Evolutionary conservation across 257 asterid species (phyloP), one percentile per base, ranked within the genome.

Genomic region (Solanum chaucha): DNA sequence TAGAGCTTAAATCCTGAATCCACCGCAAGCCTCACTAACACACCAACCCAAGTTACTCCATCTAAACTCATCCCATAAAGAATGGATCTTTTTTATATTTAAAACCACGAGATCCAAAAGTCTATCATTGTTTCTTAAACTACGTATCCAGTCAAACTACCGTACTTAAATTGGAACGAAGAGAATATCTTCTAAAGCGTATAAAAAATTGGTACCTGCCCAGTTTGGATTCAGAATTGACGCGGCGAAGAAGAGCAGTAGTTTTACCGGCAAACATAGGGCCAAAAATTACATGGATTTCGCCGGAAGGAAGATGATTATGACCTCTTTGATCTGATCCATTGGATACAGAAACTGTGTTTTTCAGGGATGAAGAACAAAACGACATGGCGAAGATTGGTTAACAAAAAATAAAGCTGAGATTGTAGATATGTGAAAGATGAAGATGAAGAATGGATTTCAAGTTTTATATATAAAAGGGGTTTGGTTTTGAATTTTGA

Each of bases 191-290:
- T 48, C 59, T 48, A 15, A 14, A 48, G 59, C 7, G 1, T 48
- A 48, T 48, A 48, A 48, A 48, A 32, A 65, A 9, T 13, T 17
- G 2, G n/a, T 86, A 89, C 93, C 92, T 91, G 87, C 93, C 92
- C 28, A 36, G 2, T 86, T 86, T 88, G 35, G 88, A 75, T 58
- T 87, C 92, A 35, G 89, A 87, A 70, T 90, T 87, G 77, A 89
- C 88, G 5, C 92, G 91, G 32, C 92, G 93, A 41, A 91, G 93
- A 59, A 91, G 88, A 32, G 93, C 87, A 74, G 87, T 85, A 38
- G 87, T 85, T 74, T 85, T 85, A 58, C 87, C 82, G 41, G 87
- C 87, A 10, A 85, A 85, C 87, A 85, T 85, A 24, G 87, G 87
- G 10, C 87, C 87, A 15, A 85, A 12, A 3, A 85, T 85, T n/a